Base-by-base conservation (phyloP, 202 grass and related monocot genomes). In the Panicum hallii region DNA sequence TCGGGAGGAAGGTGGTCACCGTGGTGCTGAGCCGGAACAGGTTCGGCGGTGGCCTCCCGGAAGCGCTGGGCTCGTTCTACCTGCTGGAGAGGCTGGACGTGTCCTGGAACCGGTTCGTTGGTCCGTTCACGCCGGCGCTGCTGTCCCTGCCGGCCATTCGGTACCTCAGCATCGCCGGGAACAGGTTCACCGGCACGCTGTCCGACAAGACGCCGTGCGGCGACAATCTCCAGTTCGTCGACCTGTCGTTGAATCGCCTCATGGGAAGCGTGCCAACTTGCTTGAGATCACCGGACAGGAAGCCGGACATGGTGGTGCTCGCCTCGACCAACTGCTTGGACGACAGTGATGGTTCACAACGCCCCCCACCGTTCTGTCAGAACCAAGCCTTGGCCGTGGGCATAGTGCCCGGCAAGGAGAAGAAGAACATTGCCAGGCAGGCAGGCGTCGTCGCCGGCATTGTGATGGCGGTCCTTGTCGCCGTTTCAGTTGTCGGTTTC, bases 341-440 rank as follows among this genome's bases (percentile, higher is more conserved):
- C 42, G 67, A 13, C 7, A 43, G 76, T 57, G 91, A 91, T 53
- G 82, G 34, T 0, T 88, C 78, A 5, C 93, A 99, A 79, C 87
- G 92, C 67, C 92, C 90, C 4, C 81, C 85, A n/a, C 81, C 88
- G 14, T 91, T 94, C 87, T 99, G 97, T 60, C 93, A 94, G 88
- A 99, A 90, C 57, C 91, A 96, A 15, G 97, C 97, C 19, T 52
- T 99, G 84, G 97, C 97, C 45, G 97, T 92, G 57, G 97, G 97
- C 43, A 99, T 99, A 78, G 61, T 85, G 52, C 81, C 88, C 4
- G 65, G 54, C 62, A 78, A 90, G 7, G 52, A 80, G 54, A 76
- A 32, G 76, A 94, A 86, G 81, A 83, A 11, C 73, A 12, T 43
- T 30, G 53, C 36, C 42, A 20, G 44, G 20, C 91, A 90, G 0